Evolutionary conservation across 352 stramenopile species (phyloP), one percentile per base, ranked within the genome.

Genomic region (Globisporangium recalcitrans): DNA sequence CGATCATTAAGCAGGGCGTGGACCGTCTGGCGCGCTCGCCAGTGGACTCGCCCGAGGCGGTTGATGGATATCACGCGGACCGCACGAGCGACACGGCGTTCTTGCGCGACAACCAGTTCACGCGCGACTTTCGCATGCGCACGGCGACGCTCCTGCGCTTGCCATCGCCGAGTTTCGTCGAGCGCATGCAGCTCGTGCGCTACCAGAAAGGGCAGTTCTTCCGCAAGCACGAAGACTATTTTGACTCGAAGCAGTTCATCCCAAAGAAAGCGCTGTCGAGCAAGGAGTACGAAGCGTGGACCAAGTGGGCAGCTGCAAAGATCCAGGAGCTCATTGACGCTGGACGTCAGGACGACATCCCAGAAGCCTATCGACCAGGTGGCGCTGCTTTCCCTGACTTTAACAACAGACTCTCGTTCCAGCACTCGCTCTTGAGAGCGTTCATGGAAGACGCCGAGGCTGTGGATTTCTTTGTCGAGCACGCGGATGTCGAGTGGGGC

Each of bases 151-250:
- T 91, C 13, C 58, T 78, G 47, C 73, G 82, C 0, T 47, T 90
- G 48, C 78, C 82, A 21, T 81, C 76, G 10, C 65, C 73, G 29
- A 63, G 71, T 29, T 86, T 80, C 57, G 65, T 64, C 7, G 82
- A 90, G 67, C 70, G 72, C 11, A 34, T 90, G 63, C 82, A 91
- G 46, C 75, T 90, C 22, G 82, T 91, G 59, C 74, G 80, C 4
- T 91, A 91, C 59, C 66, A 87, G 62, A 76, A 67, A 0, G 80
- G 77, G 3, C 80, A 90, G 67, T 88, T 90, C 60, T 91, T 87
- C 57, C 82, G 82, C 32, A 81, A 88, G 60, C 82, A 90, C 59
- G 75, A 90, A 60, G 82, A 91, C 60, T 89, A 89, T 60, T 91
- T 91, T 61, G 70, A 84, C 32, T 86, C 74, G 22, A 89, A 87